phyloP scores from a whole-genome alignment of 2,329 filamentous ascomycete species.

The Boeremia exigua region DNA sequence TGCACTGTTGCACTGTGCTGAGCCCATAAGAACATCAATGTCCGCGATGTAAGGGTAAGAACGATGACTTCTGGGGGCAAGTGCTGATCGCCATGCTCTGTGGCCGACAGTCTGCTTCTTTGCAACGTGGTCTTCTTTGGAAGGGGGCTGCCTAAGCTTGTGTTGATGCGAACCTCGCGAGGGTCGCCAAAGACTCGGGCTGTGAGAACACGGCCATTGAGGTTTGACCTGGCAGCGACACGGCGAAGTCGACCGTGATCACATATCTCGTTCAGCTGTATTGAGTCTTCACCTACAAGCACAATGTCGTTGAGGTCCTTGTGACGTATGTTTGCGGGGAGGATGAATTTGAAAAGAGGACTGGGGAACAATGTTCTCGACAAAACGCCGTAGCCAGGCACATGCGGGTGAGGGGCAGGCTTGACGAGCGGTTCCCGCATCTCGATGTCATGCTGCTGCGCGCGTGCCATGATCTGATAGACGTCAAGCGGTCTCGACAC shows the following conservation, averaged over 20 bases:
- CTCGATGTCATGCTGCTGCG: conserved; percentile 32
- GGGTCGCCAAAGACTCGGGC: conserved; percentile 73
- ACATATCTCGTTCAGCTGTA: conserved; percentile 79
- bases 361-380: conserved; percentile 80
- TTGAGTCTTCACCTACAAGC: conserved; percentile 80
- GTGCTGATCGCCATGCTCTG: conserved; percentile 27
- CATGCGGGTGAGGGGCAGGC: conserved; percentile 42
- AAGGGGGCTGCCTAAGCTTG: conserved; percentile 27
- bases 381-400: conserved; percentile 71
- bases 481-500: conserved; percentile 47
- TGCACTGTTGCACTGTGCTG: conserved; percentile 52
- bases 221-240: conserved; percentile 78
- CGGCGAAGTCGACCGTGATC: conserved; percentile 74
- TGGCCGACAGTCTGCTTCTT: conserved; percentile 21
- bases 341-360: conserved; percentile 75
- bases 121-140: conserved; percentile 21
- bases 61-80: conserved; percentile 80
- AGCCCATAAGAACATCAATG: conserved; percentile 79
- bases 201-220: conserved; percentile 78
- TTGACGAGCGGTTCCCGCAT: conserved; percentile 33
- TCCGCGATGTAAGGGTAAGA: conserved; percentile 74
- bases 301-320: conserved; percentile 78
- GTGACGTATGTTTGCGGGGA: conserved; percentile 79
- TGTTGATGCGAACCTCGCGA: conserved; percentile 26
- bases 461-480: conserved; percentile 51